phyloP scores from a whole-genome alignment of 2,329 filamentous ascomycete species.

The Fusarium xyrophilum region DNA sequence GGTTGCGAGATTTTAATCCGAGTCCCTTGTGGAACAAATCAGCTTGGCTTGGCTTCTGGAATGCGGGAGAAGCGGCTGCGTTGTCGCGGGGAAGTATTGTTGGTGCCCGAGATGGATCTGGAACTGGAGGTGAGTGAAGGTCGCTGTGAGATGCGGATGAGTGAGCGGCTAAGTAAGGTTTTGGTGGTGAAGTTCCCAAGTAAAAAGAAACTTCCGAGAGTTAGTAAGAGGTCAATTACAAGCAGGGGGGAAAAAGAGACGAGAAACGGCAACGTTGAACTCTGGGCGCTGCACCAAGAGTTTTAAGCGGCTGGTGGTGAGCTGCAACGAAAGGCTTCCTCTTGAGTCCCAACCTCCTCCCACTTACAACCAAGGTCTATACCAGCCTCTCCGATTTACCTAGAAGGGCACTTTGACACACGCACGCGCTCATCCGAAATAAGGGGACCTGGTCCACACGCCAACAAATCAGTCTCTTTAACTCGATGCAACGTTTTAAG shows the following conservation, averaged over 20 bases:
- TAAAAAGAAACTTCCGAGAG: conserved; percentile 1
- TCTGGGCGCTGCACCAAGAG: conserved; percentile 44
- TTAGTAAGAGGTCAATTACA: conserved; percentile 1
- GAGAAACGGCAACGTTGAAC: conserved; percentile 28
- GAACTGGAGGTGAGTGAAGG: conserved; percentile 15
- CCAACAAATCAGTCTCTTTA: conserved; percentile 30
- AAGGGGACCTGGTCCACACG: conserved; percentile 37
- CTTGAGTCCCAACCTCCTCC: conserved; percentile 48
- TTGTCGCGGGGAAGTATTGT: conserved; percentile 24
- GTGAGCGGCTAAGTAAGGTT: conserved; percentile 9
- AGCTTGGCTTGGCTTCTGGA: conserved; percentile 5
- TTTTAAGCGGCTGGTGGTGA: conserved; percentile 44
- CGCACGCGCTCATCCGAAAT: conserved; percentile 13
- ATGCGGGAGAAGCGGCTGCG: conserved; percentile 20
- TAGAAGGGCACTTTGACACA: conserved; percentile 28
- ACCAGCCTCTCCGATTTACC: conserved; percentile 44
- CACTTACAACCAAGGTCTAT: conserved; percentile 39
- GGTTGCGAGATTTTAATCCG: conserved; percentile 23
- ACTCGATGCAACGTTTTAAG: conserved; percentile 8
- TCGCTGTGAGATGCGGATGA: conserved; percentile 16
- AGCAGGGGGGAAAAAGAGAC: conserved; percentile 19
- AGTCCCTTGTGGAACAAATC: conserved; percentile 23
- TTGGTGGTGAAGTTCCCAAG: neutral
- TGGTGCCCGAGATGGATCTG: conserved; percentile 24
- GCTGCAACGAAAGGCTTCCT: conserved; percentile 34